A percentile compares a stretch with the other conserved stretches of the same genome.
Conservation (phyloP, 2,329 filamentous ascomycete species). For the Pleoardoris graminearum region DNA sequence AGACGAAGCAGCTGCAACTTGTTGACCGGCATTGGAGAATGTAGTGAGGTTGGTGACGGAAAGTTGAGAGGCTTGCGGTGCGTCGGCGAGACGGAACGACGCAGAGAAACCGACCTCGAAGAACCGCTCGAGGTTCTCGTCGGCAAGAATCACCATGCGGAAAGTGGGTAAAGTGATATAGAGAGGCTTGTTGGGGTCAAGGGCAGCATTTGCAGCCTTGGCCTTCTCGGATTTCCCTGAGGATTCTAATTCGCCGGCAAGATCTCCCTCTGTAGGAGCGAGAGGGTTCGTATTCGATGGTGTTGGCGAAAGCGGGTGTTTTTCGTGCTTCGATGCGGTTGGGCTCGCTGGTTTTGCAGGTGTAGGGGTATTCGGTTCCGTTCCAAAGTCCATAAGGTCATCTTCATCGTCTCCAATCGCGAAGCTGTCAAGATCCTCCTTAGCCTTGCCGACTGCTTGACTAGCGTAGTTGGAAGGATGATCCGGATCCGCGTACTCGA, state of each 20-base stretch:
- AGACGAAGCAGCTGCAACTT: conserved; percentile 47
- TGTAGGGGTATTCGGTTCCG: conserved; percentile 42
- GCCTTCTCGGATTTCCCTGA: conserved; percentile 56
- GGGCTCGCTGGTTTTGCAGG: conserved; percentile 27
- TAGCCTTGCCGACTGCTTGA: conserved; percentile 31
- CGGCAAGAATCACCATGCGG: conserved; percentile 96
- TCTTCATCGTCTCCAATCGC: conserved; percentile 72
- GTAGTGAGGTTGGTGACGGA: conserved; percentile 75
- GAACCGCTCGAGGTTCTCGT: conserved; percentile 94
- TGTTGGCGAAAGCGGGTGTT: conserved; percentile 18
- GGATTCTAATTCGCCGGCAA: conserved; percentile 28
- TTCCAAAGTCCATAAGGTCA: conserved; percentile 62
- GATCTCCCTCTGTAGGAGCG: conserved; percentile 29
- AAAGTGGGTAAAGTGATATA: conserved; percentile 97
- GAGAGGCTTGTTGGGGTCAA: conserved; percentile 90
- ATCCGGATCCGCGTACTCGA: conserved; percentile 96
- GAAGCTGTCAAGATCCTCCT: conserved; percentile 60
- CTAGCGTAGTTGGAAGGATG: conserved; percentile 62
- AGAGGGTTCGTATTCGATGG: conserved; percentile 31
- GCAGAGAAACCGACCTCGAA: conserved; percentile 95
- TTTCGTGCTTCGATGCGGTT: conserved; percentile 21
- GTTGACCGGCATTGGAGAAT: conserved; percentile 69
- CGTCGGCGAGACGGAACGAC: conserved; percentile 84
- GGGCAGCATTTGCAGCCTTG: conserved; percentile 80
- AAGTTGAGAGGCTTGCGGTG: conserved; percentile 53